Evolutionary conservation across 2,329 filamentous ascomycete genomes (phyloP).

Genomic region (Beauveria bassiana): DNA sequence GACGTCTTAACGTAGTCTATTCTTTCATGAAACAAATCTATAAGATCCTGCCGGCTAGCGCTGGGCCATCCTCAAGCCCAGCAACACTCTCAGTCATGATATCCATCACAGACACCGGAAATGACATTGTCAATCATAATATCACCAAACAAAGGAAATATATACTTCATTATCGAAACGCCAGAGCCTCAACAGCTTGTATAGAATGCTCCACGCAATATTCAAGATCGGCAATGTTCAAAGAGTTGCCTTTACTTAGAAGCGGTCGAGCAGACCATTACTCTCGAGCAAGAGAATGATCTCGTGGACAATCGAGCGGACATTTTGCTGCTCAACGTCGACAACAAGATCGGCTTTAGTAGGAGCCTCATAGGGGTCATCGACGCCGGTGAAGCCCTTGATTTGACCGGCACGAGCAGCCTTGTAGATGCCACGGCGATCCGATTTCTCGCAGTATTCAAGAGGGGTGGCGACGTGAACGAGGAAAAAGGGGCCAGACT

Average conservation of each 20-base stretch:
- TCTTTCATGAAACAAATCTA: background rate
- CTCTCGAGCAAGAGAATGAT: constrained; percentile 90
- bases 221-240: background rate
- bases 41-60: background rate
- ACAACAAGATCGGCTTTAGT: constrained; percentile 76
- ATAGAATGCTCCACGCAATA: background rate
- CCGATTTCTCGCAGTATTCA: constrained; percentile 89
- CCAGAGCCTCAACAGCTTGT: background rate
- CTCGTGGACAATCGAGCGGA: constrained; percentile 92
- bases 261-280: constrained; percentile 73
- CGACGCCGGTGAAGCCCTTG: constrained; percentile 96
- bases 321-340: constrained; percentile 76
- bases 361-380: constrained; percentile 90
- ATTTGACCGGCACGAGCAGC: constrained; percentile 82
- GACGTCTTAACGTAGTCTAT: background rate
- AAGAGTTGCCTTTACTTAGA: constrained; percentile 27
- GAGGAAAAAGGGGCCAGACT: constrained; percentile 86
- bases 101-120: background rate
- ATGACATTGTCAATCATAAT: background rate
- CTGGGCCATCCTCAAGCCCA: background rate
- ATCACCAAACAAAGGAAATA: background rate
- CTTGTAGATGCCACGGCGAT: constrained; percentile 84
- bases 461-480: constrained; percentile 90
- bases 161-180: background rate
- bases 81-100: background rate